phyloP scores from a whole-genome alignment of 2,329 filamentous ascomycete genomes.

The Diaporthe australafricana region DNA sequence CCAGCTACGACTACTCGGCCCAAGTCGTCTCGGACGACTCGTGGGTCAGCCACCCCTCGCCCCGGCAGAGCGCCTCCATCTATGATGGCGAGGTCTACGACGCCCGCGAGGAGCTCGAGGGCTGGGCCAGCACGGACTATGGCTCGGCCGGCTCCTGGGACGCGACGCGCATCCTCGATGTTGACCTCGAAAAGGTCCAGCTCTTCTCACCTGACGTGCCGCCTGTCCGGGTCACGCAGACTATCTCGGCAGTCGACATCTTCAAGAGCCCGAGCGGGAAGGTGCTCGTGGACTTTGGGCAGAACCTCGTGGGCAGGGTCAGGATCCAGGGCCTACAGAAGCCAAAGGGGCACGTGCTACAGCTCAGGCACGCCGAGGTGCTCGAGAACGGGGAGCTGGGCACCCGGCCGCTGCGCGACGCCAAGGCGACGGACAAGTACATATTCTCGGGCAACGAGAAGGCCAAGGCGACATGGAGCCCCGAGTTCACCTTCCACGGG shows the following conservation, averaged over 20 bases:
- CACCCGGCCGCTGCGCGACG: constrained; percentile 54
- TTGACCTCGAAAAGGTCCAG: constrained; percentile 34
- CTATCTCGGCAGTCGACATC: constrained; percentile 35
- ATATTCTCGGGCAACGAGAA: constrained; percentile 42
- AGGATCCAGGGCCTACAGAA: constrained; percentile 51
- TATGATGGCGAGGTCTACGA: constrained; percentile 49
- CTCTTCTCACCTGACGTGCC: constrained; percentile 48
- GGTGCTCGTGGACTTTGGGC: constrained; percentile 66
- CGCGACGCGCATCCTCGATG: constrained; percentile 36
- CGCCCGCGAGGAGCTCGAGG: constrained; percentile 41
- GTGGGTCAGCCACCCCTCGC: constrained; percentile 42
- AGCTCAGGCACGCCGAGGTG: constrained; percentile 65
- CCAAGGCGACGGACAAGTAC: constrained; percentile 55
- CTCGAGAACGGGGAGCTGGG: constrained; percentile 60
- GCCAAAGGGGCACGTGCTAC: constrained; percentile 53
- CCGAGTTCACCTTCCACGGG: constrained; percentile 64
- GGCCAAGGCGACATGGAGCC: constrained; percentile 50
- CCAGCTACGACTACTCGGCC: constrained; percentile 32
- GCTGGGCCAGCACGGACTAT: constrained; percentile 32
- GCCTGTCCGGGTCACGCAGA: constrained; percentile 46
- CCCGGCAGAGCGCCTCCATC: constrained; percentile 41
- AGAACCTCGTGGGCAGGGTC: constrained; percentile 67
- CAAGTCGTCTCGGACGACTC: constrained; percentile 46
- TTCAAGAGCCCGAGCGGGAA: constrained; percentile 50
- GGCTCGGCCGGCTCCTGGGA: constrained; percentile 9